Conservation (phyloP, 169 alveolate genomes). For the Plasmodium relictum region DNA sequence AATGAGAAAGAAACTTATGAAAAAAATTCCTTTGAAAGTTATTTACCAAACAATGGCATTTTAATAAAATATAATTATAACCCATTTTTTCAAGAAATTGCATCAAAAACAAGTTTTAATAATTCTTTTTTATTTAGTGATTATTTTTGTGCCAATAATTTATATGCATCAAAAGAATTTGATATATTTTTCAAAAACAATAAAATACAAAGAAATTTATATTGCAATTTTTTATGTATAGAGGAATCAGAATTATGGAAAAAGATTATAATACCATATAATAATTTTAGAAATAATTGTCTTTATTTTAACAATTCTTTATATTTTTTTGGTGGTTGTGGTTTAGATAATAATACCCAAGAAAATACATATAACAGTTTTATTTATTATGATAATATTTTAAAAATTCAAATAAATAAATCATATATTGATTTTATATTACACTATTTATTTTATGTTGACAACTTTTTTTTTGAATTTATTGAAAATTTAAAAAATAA, state of each 20-base stretch:
- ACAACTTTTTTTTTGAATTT: conserved; percentile 22
- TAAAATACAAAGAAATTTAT: conserved; percentile 1
- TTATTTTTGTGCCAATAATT: not conserved
- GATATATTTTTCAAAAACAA: not conserved
- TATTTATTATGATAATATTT: conserved; percentile 33
- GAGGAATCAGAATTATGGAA: not conserved
- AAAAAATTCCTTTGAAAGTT: not conserved
- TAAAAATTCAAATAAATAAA: conserved; percentile 14
- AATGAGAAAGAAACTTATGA: not conserved
- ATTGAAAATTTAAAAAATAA: conserved; percentile 6
- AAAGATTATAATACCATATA: conserved; percentile 28
- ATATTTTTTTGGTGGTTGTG: conserved; percentile 49
- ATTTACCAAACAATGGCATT: not conserved
- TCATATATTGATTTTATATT: conserved; percentile 4
- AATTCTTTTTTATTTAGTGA: not conserved
- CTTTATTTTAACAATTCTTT: conserved; percentile 26
- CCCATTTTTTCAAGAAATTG: not conserved
- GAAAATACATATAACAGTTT: not conserved
- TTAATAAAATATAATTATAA: not conserved
- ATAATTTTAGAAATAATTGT: conserved; percentile 40
- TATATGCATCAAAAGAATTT: not conserved
- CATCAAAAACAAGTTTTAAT: not conserved
- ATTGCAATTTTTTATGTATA: conserved; percentile 23
- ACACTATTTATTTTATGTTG: conserved; percentile 18
- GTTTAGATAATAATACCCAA: not conserved